Percentiles rank a stretch among this genome's conserved stretches.
phyloP scores from a whole-genome alignment of 2,329 filamentous ascomycete species.

The Sordariomycetes sp. region DNA sequence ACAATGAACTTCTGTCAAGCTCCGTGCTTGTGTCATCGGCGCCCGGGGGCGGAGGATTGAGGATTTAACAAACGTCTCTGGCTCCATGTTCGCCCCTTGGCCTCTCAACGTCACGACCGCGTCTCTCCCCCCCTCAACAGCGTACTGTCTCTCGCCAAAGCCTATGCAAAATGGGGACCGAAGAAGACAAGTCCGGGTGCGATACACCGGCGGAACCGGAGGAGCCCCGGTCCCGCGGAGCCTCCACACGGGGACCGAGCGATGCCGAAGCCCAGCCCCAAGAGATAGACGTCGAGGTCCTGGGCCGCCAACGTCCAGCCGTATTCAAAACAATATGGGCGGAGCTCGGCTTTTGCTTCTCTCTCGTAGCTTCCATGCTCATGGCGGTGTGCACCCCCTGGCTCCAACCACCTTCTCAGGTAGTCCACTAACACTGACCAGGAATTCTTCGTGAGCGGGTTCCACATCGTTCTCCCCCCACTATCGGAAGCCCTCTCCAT shows the following conservation, averaged over 20 bases:
- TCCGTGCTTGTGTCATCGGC: too few species aligned
- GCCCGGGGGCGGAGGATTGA: too few species aligned
- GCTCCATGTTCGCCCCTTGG: too few species aligned
- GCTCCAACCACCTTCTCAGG: background rate
- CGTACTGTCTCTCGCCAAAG: background rate
- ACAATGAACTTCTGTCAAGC: too few species aligned
- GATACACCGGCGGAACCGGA: background rate
- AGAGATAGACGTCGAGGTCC: constrained; percentile 37
- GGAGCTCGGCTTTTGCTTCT: constrained; percentile 54
- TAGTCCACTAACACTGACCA: constrained; percentile 6
- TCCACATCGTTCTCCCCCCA: constrained; percentile 47
- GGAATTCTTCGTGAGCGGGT: constrained; percentile 9
- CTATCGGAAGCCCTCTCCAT: constrained; percentile 53
- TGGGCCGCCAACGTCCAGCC: constrained; percentile 52
- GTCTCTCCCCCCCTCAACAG: too few species aligned
- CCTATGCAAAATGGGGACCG: background rate
- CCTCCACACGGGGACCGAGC: background rate
- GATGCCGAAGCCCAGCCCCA: background rate
- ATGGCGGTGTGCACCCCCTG: constrained; percentile 18
- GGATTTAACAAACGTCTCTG: too few species aligned
- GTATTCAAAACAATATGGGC: constrained; percentile 38
- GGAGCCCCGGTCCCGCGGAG: background rate
- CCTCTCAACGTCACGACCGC: too few species aligned
- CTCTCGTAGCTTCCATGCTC: constrained; percentile 52
- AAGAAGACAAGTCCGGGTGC: background rate